Conservation (phyloP, 257 asterid species). For the Solanum lycopersicoides region DNA sequence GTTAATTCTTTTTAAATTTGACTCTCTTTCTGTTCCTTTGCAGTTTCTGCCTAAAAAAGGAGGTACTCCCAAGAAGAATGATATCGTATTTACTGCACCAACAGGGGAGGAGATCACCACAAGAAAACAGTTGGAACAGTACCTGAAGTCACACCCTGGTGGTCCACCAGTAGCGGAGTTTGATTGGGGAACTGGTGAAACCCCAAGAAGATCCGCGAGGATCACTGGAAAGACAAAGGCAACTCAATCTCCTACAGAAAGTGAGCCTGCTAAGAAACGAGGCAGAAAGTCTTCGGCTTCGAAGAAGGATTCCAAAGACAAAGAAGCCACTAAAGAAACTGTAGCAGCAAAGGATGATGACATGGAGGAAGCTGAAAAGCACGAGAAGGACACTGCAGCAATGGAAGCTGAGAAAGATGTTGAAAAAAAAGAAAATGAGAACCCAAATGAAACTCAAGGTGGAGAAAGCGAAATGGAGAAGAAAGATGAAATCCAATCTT, state of each 20-base stretch:
- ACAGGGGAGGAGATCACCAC: constrained; percentile 42
- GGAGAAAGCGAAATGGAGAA: constrained; percentile 1
- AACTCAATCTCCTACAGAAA: constrained; percentile 20
- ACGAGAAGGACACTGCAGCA: neutral
- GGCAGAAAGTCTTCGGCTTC: constrained; percentile 25
- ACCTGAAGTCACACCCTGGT: constrained; percentile 43
- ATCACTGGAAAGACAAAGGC: constrained; percentile 30
- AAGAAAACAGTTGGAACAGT: constrained; percentile 34
- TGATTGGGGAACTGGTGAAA: constrained; percentile 54
- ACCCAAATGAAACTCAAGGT: constrained; percentile 1
- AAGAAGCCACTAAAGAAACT: constrained; percentile 14
- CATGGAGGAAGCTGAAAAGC: constrained; percentile 23
- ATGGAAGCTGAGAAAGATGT: neutral
- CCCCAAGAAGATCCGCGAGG: constrained; percentile 49
- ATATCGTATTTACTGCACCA: constrained; percentile 38
- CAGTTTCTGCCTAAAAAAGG: constrained; percentile 28
- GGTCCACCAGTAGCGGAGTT: constrained; percentile 30
- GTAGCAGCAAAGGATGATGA: constrained; percentile 17
- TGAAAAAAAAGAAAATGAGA: neutral
- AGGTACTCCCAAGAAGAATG: constrained; percentile 34
- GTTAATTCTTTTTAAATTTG: neutral
- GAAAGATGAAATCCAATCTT: neutral
- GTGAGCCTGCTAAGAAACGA: constrained; percentile 27
- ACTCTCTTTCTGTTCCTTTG: neutral
- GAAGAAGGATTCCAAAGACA: constrained; percentile 17